Evolutionary conservation across 23 red algal species (phyloP).

Genomic region (Cyanidiococcus yangmingshanensis): DNA sequence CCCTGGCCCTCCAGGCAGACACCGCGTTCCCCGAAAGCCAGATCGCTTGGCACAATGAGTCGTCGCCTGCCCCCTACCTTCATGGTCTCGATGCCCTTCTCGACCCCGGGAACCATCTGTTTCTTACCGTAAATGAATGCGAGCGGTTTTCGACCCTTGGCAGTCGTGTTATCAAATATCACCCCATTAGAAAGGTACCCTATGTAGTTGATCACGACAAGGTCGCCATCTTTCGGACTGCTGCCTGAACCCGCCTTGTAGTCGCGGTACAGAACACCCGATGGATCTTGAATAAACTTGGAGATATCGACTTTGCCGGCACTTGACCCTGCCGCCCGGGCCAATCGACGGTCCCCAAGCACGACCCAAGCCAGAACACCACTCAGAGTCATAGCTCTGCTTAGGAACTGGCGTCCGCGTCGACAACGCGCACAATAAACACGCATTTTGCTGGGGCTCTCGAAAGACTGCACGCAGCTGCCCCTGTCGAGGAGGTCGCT

Average conservation of each 20-base stretch:
- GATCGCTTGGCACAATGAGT: constrained; percentile 60
- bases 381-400: neutral
- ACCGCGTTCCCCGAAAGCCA: constrained; percentile 77
- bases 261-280: constrained; percentile 6
- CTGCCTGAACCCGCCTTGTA: neutral
- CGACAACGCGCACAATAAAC: too few species aligned
- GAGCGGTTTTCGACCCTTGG: constrained; percentile 56
- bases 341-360: neutral
- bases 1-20: constrained; percentile 67
- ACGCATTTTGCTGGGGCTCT: too few species aligned
- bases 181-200: constrained; percentile 66
- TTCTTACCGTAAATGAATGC: constrained; percentile 71
- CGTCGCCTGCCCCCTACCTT: constrained; percentile 45
- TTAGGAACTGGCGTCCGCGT: neutral
- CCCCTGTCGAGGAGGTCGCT: too few species aligned
- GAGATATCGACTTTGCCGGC: neutral
- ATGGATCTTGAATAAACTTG: neutral
- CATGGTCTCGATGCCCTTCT: constrained; percentile 67
- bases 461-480: too few species aligned
- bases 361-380: neutral
- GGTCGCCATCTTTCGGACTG: constrained; percentile 15
- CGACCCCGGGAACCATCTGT: constrained; percentile 79
- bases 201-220: constrained; percentile 62
- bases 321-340: neutral
- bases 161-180: constrained; percentile 30